These are phyloP conservation scores for Aspergillus fischeri DNA, from an alignment of 2,329 filamentous ascomycete genomes.

Conservation along the genomic window DNA sequence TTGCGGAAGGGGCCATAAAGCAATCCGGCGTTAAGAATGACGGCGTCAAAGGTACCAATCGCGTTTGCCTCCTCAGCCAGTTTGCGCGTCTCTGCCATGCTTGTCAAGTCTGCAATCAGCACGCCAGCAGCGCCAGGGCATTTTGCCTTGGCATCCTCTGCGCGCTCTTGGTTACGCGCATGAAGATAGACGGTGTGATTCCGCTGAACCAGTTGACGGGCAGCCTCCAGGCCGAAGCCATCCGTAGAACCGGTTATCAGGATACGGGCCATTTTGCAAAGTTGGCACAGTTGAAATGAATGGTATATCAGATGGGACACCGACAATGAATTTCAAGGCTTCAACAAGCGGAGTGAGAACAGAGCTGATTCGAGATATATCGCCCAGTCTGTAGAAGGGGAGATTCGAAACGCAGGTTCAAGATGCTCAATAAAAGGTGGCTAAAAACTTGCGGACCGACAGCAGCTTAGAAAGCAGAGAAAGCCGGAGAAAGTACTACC, in stretches of 20 bases:
- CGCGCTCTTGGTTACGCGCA: slow-evolving; percentile 51
- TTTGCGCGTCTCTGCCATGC: slow-evolving; percentile 45
- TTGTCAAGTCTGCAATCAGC: slow-evolving; percentile 52
- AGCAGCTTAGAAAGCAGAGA: too few species aligned
- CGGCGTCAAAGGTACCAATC: slow-evolving; percentile 49
- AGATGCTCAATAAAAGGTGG: too few species aligned
- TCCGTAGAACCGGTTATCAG: slow-evolving; percentile 56
- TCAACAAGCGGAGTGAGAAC: too few species aligned
- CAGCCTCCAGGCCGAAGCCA: slow-evolving; percentile 51
- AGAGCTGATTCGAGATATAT: too few species aligned
- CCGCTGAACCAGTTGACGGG: slow-evolving; percentile 45
- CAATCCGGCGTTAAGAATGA: slow-evolving; percentile 56
- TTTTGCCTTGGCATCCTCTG: slow-evolving; percentile 44
- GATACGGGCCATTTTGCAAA: slow-evolving; percentile 40
- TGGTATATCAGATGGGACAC: too few species aligned
- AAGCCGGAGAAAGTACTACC: too few species aligned
- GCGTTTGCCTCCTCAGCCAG: slow-evolving; percentile 50
- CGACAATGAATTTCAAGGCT: too few species aligned
- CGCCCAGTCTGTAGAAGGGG: too few species aligned
- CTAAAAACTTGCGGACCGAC: too few species aligned
- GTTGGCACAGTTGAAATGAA: neutral
- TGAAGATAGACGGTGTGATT: slow-evolving; percentile 55
- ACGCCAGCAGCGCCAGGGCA: slow-evolving; percentile 49
- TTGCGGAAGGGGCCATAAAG: slow-evolving; percentile 40
- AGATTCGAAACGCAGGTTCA: too few species aligned